phyloP scores from a whole-genome alignment of 805 yeast species.

The Vanderwaltozyma yarrowii region DNA sequence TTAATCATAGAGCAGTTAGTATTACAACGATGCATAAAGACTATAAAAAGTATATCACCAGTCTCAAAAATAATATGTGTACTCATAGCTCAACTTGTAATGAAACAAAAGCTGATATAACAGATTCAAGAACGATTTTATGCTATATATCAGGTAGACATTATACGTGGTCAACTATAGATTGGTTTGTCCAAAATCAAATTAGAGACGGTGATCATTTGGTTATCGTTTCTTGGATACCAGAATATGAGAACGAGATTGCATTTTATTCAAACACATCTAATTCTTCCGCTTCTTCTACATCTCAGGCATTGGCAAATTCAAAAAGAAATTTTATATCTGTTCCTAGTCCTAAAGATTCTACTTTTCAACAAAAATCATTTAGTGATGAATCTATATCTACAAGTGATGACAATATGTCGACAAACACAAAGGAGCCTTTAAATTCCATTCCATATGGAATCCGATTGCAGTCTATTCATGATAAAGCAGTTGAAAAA shows the following conservation, averaged over 20 bases:
- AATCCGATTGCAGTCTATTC: conserved; percentile 16
- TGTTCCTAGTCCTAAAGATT: conserved; percentile 3
- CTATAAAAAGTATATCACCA: conserved; percentile 7
- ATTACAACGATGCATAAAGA: conserved; percentile 14
- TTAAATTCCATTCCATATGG: conserved; percentile 4
- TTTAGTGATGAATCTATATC: too few species aligned
- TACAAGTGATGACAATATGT: background rate
- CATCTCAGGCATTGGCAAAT: background rate
- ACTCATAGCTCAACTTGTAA: conserved; percentile 1
- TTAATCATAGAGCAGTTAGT: conserved; percentile 21
- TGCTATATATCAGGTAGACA: conserved; percentile 55
- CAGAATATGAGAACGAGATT: conserved; percentile 18
- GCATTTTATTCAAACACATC: background rate
- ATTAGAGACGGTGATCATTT: conserved; percentile 56
- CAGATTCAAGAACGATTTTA: conserved; percentile 35
- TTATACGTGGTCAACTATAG: conserved; percentile 69
- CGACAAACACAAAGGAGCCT: background rate
- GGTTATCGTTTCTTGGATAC: conserved; percentile 47
- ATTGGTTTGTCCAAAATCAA: conserved; percentile 50
- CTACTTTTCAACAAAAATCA: conserved; percentile 1
- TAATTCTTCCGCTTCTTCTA: background rate
- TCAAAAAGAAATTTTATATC: background rate
- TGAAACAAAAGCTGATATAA: background rate
- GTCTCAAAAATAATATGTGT: background rate
- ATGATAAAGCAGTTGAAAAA: conserved; percentile 18